Percentiles rank a stretch among this genome's conserved stretches.
phyloP scores from a whole-genome alignment of 208 protist species.

The Angomonas desouzai region DNA sequence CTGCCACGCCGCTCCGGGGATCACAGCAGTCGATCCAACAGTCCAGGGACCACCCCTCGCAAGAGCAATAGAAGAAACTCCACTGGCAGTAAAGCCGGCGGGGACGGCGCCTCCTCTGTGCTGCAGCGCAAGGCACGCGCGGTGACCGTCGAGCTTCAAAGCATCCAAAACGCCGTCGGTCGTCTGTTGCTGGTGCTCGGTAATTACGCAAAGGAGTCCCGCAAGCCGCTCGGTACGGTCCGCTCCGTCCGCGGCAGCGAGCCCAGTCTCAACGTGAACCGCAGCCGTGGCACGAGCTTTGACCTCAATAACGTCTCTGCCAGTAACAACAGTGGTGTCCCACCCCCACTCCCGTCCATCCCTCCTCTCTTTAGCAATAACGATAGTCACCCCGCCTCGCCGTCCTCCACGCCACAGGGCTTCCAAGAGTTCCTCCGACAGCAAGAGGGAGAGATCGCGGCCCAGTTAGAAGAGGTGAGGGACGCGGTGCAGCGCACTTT shows the following conservation, averaged over 20 bases:
- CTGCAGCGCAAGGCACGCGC: slow-evolving; percentile 22
- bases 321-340: slow-evolving; percentile 1
- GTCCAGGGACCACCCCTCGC: slow-evolving; percentile 6
- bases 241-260: slow-evolving; percentile 1
- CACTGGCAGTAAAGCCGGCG: not conserved
- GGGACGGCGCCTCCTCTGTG: not conserved
- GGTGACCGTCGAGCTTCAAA: slow-evolving; percentile 29
- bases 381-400: not conserved
- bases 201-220: slow-evolving; percentile 28
- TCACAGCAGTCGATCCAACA: not conserved
- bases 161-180: slow-evolving; percentile 32
- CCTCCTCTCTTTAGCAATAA: not conserved
- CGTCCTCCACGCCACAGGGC: not conserved
- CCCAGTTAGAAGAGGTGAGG: slow-evolving; percentile 23
- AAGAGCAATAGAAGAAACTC: slow-evolving; percentile 3
- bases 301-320: not conserved
- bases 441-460: slow-evolving; percentile 25
- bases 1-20: not conserved
- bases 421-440: slow-evolving; percentile 23
- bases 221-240: slow-evolving; percentile 28
- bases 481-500: slow-evolving; percentile 16
- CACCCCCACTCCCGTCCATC: not conserved
- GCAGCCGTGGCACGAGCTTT: slow-evolving; percentile 6
- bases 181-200: slow-evolving; percentile 32
- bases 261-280: not conserved